Base-by-base conservation (phyloP, 176 grass and related monocot genomes). In the Cymbopogon citratus region DNA sequence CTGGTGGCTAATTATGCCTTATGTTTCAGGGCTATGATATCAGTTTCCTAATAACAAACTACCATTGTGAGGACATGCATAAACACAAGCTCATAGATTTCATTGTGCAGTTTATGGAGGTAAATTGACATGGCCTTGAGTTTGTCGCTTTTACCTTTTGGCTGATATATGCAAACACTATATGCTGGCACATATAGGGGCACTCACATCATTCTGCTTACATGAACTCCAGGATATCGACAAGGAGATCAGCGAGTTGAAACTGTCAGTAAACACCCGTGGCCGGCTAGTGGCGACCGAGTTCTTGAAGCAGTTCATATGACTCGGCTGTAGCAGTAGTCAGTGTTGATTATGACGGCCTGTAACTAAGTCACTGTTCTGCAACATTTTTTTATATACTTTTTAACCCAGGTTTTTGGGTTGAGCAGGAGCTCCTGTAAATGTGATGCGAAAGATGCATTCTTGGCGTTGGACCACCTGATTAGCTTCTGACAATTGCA, bases 81-180 rank as follows among this genome's bases (percentile, higher is more conserved):
- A 98, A 98, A 59, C 92, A 98, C 39, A 95, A 98, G 67, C 92
- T 98, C 76, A 98, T 98, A 59, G 95, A 95, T 91, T 98, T 98
- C 75, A 98, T 98, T 13, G 92, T 98, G 73, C 92, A 95, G 57
- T 98, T 98, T 83, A 95, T 98, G 95, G 95, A 98, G 92, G 95
- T 94, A 93, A 84, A 33, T 23, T 59, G 6, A 19, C 57, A 15
- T 15, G 14, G 21, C 6, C 31, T 12, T 9, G 3, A 51, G 71
- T 51, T 73, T 43, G 21, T 40, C 1, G 0, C 35, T 19, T 27
- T 48, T 28, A 9, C 43, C 9, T 49, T 39, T 79, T 51, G 29
- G 11, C 2, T 68, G 19, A 18, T 36, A 35, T 12, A 25, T 13
- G 25, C 35, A 4, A 29, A 39, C 43, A 31, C 12, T 35, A 9